Base-by-base conservation (phyloP, 2,329 filamentous ascomycete genomes). In the Cadophora malorum region DNA sequence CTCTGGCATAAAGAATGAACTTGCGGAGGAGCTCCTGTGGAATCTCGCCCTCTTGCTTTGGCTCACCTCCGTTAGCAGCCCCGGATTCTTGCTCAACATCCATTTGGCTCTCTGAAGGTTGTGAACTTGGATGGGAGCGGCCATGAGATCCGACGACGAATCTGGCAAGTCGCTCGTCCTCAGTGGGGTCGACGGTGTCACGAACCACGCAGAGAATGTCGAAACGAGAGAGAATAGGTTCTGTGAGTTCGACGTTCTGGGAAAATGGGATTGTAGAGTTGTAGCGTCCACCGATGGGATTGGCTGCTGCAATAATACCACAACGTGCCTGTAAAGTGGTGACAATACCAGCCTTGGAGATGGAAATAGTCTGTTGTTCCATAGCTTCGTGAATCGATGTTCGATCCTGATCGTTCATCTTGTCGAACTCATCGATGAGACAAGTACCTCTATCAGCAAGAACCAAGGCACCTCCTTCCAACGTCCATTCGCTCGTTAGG, bases 341-440 rank as follows among this genome's bases (percentile, higher is more conserved):
- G 53, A 99, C 96, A 69, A 99, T 99, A 80, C 96, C 96, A 0
- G 96, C 96, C 79, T 99, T 99, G 72, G 94, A 97, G 77, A 99
- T 99, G 69, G 95, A 98, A 74, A 99, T 99, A 1, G 96, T 99
- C 81, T 99, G 96, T 81, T 99, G 96, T 80, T 99, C 96, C 96
- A 99, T 99, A 69, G 96, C 96, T 84, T 99, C 96, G 86, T 99
- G 96, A 74, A 99, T 99, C 8, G 94, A 97, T 0, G 96, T 98
- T 72, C 96, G 89, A 79, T 99, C 96, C 78, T 98, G 94, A 79
- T 99, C 96, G 79, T 98, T 98, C 96, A 99, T 99, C 85, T 99
- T 99, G 86, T 99, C 96, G 76, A 99, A 99, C 81, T 99, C 96
- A 76, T 99, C 96, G 71, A 99, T 99, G 35, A 99, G 85, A 77